A percentile compares a stretch with the other conserved stretches of the same genome.
Evolutionary conservation across 2,329 filamentous ascomycete species (phyloP).

Genomic region (Cercospora sp.): DNA sequence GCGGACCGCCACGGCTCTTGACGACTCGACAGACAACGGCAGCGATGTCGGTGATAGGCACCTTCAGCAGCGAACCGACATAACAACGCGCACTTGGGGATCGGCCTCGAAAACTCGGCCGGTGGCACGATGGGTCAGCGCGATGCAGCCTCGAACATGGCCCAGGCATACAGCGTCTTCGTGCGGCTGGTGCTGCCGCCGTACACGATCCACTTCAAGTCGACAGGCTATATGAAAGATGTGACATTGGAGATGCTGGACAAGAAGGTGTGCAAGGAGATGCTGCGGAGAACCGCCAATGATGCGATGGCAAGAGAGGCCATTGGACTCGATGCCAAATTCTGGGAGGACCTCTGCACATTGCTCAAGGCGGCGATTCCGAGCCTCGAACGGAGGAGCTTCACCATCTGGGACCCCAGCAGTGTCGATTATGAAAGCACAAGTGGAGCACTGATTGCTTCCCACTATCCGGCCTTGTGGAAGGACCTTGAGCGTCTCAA

Average conservation of each 20-base stretch:
- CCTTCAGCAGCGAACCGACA: neutral
- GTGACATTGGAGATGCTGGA: slow-evolving; percentile 60
- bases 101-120: neutral
- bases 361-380: slow-evolving; percentile 62
- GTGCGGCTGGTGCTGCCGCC: slow-evolving; percentile 50
- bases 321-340: slow-evolving; percentile 57
- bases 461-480: slow-evolving; percentile 59
- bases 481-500: slow-evolving; percentile 65
- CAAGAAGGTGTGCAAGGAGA: slow-evolving; percentile 57
- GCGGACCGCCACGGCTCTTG: neutral
- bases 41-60: neutral
- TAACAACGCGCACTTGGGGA: neutral
- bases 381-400: slow-evolving; percentile 62
- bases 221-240: slow-evolving; percentile 60
- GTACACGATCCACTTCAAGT: slow-evolving; percentile 61
- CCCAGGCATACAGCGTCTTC: slow-evolving; percentile 46
- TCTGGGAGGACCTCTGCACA: slow-evolving; percentile 61
- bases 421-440: slow-evolving; percentile 59
- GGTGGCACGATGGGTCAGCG: neutral
- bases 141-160: slow-evolving; percentile 18
- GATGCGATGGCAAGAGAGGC: slow-evolving; percentile 56
- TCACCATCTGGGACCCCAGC: slow-evolving; percentile 60
- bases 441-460: slow-evolving; percentile 62
- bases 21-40: neutral
- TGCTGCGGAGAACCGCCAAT: slow-evolving; percentile 59